Conservation (phyloP, 495 filamentous ascomycete genomes). For the Penicillium argentinense region DNA sequence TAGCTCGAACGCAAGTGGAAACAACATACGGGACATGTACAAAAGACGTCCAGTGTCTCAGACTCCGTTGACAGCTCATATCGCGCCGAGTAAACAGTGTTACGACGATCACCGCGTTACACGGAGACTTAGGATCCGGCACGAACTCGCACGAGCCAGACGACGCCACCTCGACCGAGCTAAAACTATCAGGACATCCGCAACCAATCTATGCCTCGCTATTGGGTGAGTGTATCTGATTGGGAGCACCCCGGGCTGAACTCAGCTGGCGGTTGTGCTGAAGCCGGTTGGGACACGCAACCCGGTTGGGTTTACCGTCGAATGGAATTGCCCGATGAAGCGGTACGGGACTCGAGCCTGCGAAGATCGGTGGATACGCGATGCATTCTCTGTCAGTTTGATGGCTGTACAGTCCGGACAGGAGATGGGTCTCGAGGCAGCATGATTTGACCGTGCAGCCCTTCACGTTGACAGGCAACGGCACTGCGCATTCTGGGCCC, state of each 20-base stretch:
- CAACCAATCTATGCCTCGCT: not conserved
- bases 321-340: no score
- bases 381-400: not conserved
- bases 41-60: not conserved
- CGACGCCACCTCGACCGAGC: constrained; percentile 4
- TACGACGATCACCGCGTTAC: constrained; percentile 8
- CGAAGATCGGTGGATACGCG: not conserved
- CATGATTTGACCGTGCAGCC: not conserved
- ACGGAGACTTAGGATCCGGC: constrained; percentile 1
- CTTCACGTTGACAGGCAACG: constrained; percentile 6
- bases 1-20: not conserved
- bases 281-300: not conserved
- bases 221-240: not conserved
- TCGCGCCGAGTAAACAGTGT: not conserved
- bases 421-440: constrained; percentile 3
- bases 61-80: not conserved
- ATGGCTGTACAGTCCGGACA: no score
- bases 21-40: not conserved
- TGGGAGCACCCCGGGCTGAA: not conserved
- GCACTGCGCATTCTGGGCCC: constrained; percentile 2
- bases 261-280: not conserved
- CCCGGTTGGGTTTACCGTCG: not conserved
- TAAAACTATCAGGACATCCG: constrained; percentile 6
- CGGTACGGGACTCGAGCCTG: not conserved
- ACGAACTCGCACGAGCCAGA: constrained; percentile 6